Percentiles rank a stretch among this genome's conserved stretches.
phyloP scores from a whole-genome alignment of 805 yeast genomes.

The Kuraishia hungarica region DNA sequence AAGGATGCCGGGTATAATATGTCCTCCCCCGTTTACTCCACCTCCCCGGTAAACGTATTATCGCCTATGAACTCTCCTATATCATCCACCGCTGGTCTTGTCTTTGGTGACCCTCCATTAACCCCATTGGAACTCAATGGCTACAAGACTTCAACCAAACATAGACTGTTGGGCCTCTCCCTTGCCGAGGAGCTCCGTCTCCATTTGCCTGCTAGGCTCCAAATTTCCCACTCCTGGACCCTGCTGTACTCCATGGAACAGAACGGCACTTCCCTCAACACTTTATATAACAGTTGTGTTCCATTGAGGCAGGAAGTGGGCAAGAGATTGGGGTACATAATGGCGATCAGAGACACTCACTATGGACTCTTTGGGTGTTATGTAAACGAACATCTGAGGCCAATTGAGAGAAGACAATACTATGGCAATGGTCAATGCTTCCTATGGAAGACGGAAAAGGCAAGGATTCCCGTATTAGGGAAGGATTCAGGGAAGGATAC shows the following conservation, averaged over 20 bases:
- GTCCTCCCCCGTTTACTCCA: too few species aligned
- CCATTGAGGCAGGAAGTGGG: constrained; percentile 27
- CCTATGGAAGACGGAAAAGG: constrained; percentile 67
- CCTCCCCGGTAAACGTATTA: not conserved
- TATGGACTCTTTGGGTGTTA: constrained; percentile 72
- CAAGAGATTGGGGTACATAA: constrained; percentile 53
- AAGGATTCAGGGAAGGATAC: too few species aligned
- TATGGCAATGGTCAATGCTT: constrained; percentile 96
- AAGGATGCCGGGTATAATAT: too few species aligned
- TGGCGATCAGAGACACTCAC: constrained; percentile 59
- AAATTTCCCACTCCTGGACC: constrained; percentile 70
- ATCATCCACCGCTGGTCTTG: not conserved
- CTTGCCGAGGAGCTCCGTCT: constrained; percentile 69
- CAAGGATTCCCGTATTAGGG: constrained; percentile 22
- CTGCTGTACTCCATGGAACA: constrained; percentile 81
- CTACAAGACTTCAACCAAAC: constrained; percentile 47
- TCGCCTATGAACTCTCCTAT: not conserved
- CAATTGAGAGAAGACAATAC: constrained; percentile 64
- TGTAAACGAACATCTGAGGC: constrained; percentile 62
- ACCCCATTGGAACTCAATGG: constrained; percentile 54
- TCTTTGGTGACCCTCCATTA: constrained; percentile 31
- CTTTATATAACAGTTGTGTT: constrained; percentile 53
- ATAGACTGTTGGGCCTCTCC: constrained; percentile 42
- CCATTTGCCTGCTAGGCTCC: constrained; percentile 71
- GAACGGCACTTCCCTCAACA: constrained; percentile 80